A percentile compares a stretch with the other conserved stretches of the same genome.
These are phyloP conservation scores for Uronychia setigera DNA, from an alignment of 73 alveolate genomes.

Conservation along the genomic window DNA sequence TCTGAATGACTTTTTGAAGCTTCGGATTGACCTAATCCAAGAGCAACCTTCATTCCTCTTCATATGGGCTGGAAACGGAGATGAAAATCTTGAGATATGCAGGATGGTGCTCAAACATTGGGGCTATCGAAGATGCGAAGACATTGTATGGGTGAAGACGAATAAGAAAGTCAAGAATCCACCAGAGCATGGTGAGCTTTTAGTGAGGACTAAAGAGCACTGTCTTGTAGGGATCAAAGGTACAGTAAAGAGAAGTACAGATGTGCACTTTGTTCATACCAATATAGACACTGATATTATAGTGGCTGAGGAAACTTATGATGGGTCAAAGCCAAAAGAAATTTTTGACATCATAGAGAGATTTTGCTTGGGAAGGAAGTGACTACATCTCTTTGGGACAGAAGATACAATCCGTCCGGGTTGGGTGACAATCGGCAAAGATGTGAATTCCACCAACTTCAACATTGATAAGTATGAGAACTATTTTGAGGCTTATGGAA, in stretches of 20 bases:
- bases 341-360: constrained; percentile 94
- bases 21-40: background rate
- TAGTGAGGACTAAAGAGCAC: constrained; percentile 91
- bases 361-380: constrained; percentile 95
- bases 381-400: constrained; percentile 62
- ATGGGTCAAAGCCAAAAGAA: constrained; percentile 86
- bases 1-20: background rate
- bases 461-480: constrained; percentile 46
- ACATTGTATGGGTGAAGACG: constrained; percentile 93
- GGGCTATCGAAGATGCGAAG: constrained; percentile 98
- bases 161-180: constrained; percentile 50
- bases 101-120: constrained; percentile 88
- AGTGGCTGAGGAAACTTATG: constrained; percentile 77
- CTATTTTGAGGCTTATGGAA: constrained; percentile 65
- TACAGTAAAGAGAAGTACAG: constrained; percentile 94
- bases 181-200: constrained; percentile 60
- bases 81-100: background rate
- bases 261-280: constrained; percentile 96
- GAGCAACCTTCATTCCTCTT: constrained; percentile 41
- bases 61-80: constrained; percentile 47
- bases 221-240: constrained; percentile 97
- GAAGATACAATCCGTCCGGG: constrained; percentile 51
- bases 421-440: constrained; percentile 72
- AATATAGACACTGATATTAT: constrained; percentile 97
- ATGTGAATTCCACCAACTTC: constrained; percentile 55